A percentile compares a stretch with the other conserved stretches of the same genome.
These are phyloP conservation scores for Cystobasidiaceae sp. DNA, from an alignment of 1,284 basidiomycete genomes.

Conservation along the genomic window DNA sequence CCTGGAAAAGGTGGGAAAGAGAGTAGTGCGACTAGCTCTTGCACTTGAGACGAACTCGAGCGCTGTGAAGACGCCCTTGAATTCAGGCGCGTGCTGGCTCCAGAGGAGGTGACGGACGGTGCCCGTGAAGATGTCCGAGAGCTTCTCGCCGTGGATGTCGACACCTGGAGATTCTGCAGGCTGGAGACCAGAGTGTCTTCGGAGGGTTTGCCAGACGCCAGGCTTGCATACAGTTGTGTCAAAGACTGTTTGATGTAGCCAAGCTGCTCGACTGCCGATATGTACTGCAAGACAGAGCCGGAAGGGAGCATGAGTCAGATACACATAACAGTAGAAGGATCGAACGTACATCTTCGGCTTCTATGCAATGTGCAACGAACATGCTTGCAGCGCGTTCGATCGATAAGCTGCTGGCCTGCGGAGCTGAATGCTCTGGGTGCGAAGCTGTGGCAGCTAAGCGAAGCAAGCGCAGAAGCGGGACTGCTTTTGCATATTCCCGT, in stretches of 20 bases:
- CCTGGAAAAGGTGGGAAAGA: neutral
- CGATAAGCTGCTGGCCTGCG: neutral
- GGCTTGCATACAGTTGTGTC: neutral
- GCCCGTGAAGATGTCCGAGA: no score
- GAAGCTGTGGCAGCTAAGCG: neutral
- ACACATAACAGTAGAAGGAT: neutral
- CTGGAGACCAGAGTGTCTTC: no score
- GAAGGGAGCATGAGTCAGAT: neutral
- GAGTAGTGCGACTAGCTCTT: neutral
- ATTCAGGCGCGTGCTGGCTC: no score
- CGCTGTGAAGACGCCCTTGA: no score
- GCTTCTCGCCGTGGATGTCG: no score
- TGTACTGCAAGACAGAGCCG: neutral
- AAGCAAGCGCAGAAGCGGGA: neutral
- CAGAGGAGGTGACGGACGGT: no score
- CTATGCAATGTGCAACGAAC: slow-evolving; percentile 7
- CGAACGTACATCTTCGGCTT: neutral
- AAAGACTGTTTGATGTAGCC: neutral
- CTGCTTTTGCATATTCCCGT: neutral
- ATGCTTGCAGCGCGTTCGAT: slow-evolving; percentile 19
- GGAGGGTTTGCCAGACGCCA: neutral
- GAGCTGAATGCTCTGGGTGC: neutral
- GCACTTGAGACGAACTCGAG: no score
- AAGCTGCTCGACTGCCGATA: neutral
- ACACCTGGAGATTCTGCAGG: no score